These are phyloP conservation scores for Sedum album DNA, from an alignment of 164 flowering plant species.

Conservation along the genomic window DNA sequence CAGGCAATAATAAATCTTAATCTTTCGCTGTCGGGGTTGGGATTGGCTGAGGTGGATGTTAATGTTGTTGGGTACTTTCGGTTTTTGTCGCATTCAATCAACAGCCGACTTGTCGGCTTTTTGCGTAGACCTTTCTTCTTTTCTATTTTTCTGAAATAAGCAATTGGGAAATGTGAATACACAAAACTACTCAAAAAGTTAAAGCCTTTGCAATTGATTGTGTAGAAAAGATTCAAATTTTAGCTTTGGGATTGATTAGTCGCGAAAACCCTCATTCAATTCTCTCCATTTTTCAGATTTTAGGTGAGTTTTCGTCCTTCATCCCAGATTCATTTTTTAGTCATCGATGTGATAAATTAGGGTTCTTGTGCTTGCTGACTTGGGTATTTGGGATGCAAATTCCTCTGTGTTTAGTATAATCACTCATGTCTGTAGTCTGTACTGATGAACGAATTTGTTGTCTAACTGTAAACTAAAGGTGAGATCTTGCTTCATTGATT, in stretches of 20 bases:
- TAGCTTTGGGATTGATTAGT: not conserved
- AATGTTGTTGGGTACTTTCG: constrained; percentile 22
- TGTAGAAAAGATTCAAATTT: constrained; percentile 14
- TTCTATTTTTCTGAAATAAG: not conserved
- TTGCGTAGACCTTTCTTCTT: not conserved
- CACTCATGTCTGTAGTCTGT: not conserved
- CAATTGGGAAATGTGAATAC: not conserved
- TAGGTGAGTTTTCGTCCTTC: not conserved
- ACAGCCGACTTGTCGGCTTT: constrained; percentile 41
- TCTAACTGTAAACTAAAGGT: not conserved
- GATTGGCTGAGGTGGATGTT: no score
- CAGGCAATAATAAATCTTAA: no score
- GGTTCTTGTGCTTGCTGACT: not conserved
- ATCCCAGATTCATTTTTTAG: not conserved
- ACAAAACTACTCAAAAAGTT: not conserved
- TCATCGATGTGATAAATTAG: not conserved
- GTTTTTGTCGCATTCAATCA: constrained; percentile 19
- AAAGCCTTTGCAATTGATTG: constrained; percentile 15
- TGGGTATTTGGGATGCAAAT: not conserved
- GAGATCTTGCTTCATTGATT: not conserved
- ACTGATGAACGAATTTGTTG: not conserved
- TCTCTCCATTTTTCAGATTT: not conserved
- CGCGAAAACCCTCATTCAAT: not conserved
- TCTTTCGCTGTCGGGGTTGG: no score
- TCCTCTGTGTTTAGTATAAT: not conserved